phyloP scores from a whole-genome alignment of 2,329 filamentous ascomycete species.

The Cladophialophora chaetospira region DNA sequence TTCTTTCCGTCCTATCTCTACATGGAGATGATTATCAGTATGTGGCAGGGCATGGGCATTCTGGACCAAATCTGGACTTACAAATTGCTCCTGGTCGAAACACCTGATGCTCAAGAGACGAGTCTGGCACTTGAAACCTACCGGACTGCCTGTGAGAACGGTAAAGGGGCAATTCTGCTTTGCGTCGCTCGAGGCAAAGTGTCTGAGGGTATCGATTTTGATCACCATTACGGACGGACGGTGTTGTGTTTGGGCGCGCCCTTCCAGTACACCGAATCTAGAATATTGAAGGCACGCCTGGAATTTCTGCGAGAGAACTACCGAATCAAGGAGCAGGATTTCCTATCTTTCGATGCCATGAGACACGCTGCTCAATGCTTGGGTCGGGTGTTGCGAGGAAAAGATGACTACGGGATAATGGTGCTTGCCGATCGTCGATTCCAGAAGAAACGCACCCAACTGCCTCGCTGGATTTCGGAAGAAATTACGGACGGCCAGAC shows the following conservation, averaged over 20 bases:
- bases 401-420: constrained; percentile 99
- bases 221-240: constrained; percentile 95
- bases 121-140: constrained; percentile 95
- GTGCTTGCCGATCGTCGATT: constrained; percentile 93
- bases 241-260: constrained; percentile 96
- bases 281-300: constrained; percentile 91
- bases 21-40: constrained; percentile 98
- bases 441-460: constrained; percentile 82
- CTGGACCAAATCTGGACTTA: constrained; percentile 98
- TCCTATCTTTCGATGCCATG: constrained; percentile 98
- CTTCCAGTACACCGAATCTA: constrained; percentile 97
- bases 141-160: constrained; percentile 95
- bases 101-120: constrained; percentile 94
- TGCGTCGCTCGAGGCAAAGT: constrained; percentile 98
- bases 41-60: constrained; percentile 99
- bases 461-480: constrained; percentile 96
- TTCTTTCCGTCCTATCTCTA: constrained; percentile 99
- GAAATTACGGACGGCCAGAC: constrained; percentile 81
- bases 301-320: constrained; percentile 98
- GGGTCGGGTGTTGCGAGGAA: constrained; percentile 89
- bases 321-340: constrained; percentile 94
- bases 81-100: constrained; percentile 97
- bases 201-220: constrained; percentile 97
- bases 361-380: constrained; percentile 96
- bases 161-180: constrained; percentile 85